phyloP scores from a whole-genome alignment of 2,329 filamentous ascomycete genomes.

The Alternaria sp. region DNA sequence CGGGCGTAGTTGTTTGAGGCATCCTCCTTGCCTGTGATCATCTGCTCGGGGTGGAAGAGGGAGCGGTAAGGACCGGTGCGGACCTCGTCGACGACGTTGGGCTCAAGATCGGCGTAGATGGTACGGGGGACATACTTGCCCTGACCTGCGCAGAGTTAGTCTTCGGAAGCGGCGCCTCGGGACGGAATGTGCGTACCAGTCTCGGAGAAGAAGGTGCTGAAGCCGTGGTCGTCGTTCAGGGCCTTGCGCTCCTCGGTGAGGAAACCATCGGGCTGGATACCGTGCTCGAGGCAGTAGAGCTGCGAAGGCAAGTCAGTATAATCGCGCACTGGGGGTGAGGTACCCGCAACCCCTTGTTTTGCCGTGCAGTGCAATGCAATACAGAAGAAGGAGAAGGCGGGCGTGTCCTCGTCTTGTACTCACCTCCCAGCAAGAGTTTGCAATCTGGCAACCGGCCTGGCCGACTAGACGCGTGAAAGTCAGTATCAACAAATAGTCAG shows the following conservation, averaged over 20 bases:
- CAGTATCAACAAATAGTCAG: constrained; percentile 55
- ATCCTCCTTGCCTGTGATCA: constrained; percentile 99
- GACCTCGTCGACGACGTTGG: constrained; percentile 99
- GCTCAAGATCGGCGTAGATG: constrained; percentile 99
- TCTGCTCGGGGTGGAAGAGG: constrained; percentile 98
- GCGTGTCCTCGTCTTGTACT: constrained; percentile 55
- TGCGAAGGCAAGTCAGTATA: constrained; percentile 55
- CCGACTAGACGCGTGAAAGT: constrained; percentile 77
- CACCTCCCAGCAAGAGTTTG: constrained; percentile 99
- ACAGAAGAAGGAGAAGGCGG: constrained; percentile 10
- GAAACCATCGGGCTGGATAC: constrained; percentile 98
- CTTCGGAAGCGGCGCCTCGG: constrained; percentile 17
- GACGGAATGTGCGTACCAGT: constrained; percentile 72
- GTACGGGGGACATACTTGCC: constrained; percentile 99
- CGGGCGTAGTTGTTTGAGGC: constrained; percentile 99
- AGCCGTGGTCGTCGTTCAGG: constrained; percentile 91
- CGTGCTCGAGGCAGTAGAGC: constrained; percentile 99
- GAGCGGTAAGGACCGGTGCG: constrained; percentile 95
- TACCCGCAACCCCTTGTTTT: constrained; percentile 41
- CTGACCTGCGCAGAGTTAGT: constrained; percentile 69
- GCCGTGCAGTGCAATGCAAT: not conserved
- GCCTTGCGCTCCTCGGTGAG: constrained; percentile 98
- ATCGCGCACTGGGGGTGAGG: constrained; percentile 40
- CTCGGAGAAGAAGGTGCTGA: constrained; percentile 99
- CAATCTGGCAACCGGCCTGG: constrained; percentile 99